phyloP scores from a whole-genome alignment of 2,329 filamentous ascomycete genomes.

The Tolypocladium endophyticum region DNA sequence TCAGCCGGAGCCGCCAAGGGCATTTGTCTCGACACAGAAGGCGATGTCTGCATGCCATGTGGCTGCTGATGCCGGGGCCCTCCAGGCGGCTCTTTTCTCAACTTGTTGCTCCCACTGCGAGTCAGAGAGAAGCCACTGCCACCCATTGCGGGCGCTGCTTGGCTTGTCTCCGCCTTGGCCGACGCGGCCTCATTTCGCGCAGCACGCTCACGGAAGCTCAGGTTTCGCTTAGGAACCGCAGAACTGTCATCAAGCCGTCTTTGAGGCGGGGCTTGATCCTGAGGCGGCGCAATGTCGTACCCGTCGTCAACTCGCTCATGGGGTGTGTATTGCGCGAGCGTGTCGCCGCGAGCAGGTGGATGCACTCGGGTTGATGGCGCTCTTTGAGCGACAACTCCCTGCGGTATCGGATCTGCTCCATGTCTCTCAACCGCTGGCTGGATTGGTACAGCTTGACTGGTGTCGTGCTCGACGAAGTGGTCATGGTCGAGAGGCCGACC shows the following conservation, averaged over 20 bases:
- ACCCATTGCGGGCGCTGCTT: constrained; percentile 17
- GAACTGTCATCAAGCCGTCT: constrained; percentile 12
- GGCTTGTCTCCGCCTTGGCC: constrained; percentile 14
- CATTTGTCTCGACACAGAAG: constrained; percentile 2
- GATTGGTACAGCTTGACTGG: background rate
- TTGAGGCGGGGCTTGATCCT: constrained; percentile 7
- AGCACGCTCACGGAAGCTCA: constrained; percentile 52
- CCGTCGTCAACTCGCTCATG: constrained; percentile 3
- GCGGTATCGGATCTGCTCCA: background rate
- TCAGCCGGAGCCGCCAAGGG: constrained; percentile 2
- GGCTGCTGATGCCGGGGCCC: constrained; percentile 35
- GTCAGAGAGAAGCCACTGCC: constrained; percentile 25
- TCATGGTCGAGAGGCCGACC: constrained; percentile 13
- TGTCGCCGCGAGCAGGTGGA: background rate
- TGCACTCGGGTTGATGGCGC: background rate
- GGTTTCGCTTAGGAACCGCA: constrained; percentile 38
- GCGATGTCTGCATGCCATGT: constrained; percentile 28
- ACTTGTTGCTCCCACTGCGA: constrained; percentile 46
- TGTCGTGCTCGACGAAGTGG: background rate
- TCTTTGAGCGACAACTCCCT: background rate
- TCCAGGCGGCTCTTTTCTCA: constrained; percentile 46
- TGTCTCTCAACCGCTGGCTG: background rate
- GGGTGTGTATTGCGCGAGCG: background rate
- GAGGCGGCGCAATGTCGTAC: constrained; percentile 11
- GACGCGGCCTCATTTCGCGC: constrained; percentile 30